Conservation (phyloP, 768 basidiomycete genomes). For the Boletus pseudopeckii region DNA sequence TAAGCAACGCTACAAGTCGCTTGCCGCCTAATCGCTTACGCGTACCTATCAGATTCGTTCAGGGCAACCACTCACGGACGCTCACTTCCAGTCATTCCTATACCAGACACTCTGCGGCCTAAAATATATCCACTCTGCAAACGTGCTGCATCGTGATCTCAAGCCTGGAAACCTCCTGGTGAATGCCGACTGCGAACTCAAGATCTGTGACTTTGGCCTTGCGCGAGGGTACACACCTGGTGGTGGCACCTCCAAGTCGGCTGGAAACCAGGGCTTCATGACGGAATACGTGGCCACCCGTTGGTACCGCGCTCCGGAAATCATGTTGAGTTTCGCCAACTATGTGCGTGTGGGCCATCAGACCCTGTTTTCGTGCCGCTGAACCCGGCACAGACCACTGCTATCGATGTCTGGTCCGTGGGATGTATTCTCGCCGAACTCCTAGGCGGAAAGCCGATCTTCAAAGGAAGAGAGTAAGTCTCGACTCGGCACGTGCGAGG, state of each 20-base stretch:
- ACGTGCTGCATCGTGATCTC: slow-evolving; percentile 94
- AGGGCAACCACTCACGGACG: slow-evolving; percentile 83
- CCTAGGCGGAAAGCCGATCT: slow-evolving; percentile 90
- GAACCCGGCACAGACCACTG: slow-evolving; percentile 58
- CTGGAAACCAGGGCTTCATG: slow-evolving; percentile 93
- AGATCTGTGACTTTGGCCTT: slow-evolving; percentile 98
- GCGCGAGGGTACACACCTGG: slow-evolving; percentile 92
- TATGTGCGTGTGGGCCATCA: slow-evolving; percentile 54
- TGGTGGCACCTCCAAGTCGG: slow-evolving; percentile 65
- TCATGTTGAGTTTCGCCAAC: slow-evolving; percentile 96
- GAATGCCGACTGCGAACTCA: slow-evolving; percentile 97
- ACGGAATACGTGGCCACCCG: slow-evolving; percentile 99
- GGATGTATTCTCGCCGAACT: slow-evolving; percentile 95
- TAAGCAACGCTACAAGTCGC: slow-evolving; percentile 34
- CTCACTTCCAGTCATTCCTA: slow-evolving; percentile 93
- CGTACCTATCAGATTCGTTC: slow-evolving; percentile 62
- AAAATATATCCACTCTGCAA: slow-evolving; percentile 97
- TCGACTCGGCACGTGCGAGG: neutral
- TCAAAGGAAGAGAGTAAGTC: slow-evolving; percentile 93
- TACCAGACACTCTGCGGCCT: slow-evolving; percentile 98
- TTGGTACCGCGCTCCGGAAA: slow-evolving; percentile 98
- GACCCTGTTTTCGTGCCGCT: slow-evolving; percentile 6
- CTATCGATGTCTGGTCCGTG: slow-evolving; percentile 95
- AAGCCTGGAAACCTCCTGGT: slow-evolving; percentile 95
- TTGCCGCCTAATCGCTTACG: neutral